Evolutionary conservation across 371 early-diverging fungal species (phyloP).

Genomic region (Apophysomyces variabilis): DNA sequence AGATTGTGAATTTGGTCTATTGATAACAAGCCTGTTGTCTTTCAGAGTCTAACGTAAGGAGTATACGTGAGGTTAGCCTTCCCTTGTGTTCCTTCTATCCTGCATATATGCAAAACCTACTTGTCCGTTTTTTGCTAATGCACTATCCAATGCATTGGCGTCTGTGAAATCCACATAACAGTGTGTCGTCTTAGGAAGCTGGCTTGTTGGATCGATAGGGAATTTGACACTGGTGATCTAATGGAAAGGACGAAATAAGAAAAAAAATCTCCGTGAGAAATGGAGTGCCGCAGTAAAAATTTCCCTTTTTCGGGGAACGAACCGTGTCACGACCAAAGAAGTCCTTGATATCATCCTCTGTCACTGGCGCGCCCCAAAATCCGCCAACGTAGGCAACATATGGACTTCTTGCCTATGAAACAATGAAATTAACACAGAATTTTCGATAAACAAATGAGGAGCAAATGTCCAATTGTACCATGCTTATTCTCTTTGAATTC

Average conservation of each 20-base stretch:
- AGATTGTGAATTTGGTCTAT: slow-evolving; percentile 42
- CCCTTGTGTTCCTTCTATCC: background rate
- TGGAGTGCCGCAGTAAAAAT: background rate
- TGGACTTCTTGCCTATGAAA: slow-evolving; percentile 33
- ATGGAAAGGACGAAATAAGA: background rate
- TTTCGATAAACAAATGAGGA: background rate
- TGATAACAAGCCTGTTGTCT: slow-evolving; percentile 49
- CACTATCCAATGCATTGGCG: slow-evolving; percentile 41
- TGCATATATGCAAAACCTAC: slow-evolving; percentile 8
- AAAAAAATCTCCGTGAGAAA: background rate
- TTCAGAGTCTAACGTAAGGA: slow-evolving; percentile 21
- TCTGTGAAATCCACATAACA: slow-evolving; percentile 53
- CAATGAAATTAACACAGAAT: background rate
- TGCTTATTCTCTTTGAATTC: slow-evolving; percentile 30
- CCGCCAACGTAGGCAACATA: slow-evolving; percentile 53
- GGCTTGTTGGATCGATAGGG: slow-evolving; percentile 45
- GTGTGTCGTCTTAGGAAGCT: slow-evolving; percentile 44
- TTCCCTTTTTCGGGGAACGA: slow-evolving; percentile 12
- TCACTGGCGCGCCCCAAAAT: slow-evolving; percentile 38
- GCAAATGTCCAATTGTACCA: slow-evolving; percentile 17
- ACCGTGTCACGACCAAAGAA: slow-evolving; percentile 52
- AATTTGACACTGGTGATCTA: slow-evolving; percentile 49
- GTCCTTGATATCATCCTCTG: slow-evolving; percentile 50
- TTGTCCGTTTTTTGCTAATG: slow-evolving; percentile 45
- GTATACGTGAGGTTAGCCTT: background rate